Evolutionary conservation across 352 stramenopile genomes (phyloP).

Genomic region (Globisporangium mamillatum): DNA sequence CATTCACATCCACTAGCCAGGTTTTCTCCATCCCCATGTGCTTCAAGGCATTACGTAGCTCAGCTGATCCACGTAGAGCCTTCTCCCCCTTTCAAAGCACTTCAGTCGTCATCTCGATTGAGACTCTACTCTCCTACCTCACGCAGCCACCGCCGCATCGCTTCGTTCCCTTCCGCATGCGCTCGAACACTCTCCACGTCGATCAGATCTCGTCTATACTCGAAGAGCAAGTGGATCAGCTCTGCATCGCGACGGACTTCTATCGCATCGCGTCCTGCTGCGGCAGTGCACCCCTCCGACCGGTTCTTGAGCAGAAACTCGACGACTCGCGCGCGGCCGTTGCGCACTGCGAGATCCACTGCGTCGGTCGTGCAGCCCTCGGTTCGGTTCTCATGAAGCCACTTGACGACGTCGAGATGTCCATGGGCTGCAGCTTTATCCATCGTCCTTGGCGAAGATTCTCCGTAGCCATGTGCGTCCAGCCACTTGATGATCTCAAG

Average conservation of each 20-base stretch:
- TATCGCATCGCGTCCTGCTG: background rate
- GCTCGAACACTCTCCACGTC: background rate
- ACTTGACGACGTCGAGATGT: background rate
- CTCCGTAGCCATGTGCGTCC: background rate
- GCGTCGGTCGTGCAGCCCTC: background rate
- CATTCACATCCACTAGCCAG: no score
- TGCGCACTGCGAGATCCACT: background rate
- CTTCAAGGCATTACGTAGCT: no score
- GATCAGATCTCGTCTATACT: background rate
- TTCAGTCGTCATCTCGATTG: background rate
- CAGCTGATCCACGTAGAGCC: no score
- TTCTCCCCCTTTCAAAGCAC: background rate
- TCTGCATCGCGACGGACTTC: background rate
- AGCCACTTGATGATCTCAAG: background rate
- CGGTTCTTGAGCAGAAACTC: background rate
- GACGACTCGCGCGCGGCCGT: background rate
- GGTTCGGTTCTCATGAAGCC: background rate
- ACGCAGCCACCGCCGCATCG: background rate
- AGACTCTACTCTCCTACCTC: background rate
- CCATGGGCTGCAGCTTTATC: background rate
- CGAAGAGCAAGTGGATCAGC: background rate
- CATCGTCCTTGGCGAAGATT: background rate
- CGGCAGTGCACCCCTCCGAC: background rate
- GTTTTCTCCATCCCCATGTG: no score
- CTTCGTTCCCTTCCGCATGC: background rate